Evolutionary conservation across 257 asterid genomes (phyloP).

Genomic region (Capsicum pubescens): DNA sequence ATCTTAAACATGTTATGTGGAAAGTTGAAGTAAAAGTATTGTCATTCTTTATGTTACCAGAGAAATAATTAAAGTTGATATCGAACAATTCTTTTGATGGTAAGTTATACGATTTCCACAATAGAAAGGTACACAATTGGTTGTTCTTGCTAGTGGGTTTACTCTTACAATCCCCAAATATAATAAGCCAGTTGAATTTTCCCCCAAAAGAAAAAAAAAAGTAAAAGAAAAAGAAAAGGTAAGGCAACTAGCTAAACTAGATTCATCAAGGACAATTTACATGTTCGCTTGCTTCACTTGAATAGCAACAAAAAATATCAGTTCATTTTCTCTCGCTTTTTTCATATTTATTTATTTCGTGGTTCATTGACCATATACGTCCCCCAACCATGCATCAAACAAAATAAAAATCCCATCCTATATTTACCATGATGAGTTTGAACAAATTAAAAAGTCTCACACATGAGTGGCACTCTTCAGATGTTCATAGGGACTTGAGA

Average conservation of each 20-base stretch:
- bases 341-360: not conserved
- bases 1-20: too few relatives aligned
- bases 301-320: not conserved
- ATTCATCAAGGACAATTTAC: constrained; percentile 28
- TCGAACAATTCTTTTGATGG: not conserved
- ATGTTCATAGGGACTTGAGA: constrained; percentile 13
- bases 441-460: constrained; percentile 26
- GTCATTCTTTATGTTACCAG: too few relatives aligned
- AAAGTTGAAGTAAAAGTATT: too few relatives aligned
- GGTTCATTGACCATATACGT: not conserved
- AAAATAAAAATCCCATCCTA: constrained; percentile 1
- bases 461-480: not conserved
- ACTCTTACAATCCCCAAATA: not conserved
- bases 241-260: constrained; percentile 19
- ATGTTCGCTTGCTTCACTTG: not conserved
- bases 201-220: not conserved
- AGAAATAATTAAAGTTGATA: too few relatives aligned
- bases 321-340: not conserved
- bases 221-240: not conserved
- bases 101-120: not conserved
- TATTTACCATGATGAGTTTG: constrained; percentile 19
- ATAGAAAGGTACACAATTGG: not conserved
- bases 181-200: not conserved
- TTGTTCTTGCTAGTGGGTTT: not conserved
- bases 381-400: constrained; percentile 7